phyloP scores from a whole-genome alignment of 305 asterid species.

The Solanum hybrid region DNA sequence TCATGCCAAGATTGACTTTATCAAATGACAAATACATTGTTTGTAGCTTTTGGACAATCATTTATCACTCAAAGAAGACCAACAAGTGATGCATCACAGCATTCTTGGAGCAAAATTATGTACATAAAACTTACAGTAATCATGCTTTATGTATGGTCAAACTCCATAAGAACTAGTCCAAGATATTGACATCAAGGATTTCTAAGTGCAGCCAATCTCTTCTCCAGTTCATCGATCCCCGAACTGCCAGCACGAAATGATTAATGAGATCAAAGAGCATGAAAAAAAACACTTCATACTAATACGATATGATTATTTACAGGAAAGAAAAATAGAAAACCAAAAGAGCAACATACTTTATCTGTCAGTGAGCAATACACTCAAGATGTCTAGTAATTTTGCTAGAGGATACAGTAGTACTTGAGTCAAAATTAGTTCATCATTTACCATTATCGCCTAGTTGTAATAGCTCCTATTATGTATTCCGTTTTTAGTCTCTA shows the following conservation, averaged over 20 bases:
- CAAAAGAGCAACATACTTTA: neutral
- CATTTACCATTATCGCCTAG: neutral
- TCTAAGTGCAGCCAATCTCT: constrained; percentile 10
- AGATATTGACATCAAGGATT: constrained; percentile 30
- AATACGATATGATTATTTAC: neutral
- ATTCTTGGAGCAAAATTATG: neutral
- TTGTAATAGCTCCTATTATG: neutral
- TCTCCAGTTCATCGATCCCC: constrained; percentile 39
- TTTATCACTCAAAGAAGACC: neutral
- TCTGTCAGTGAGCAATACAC: neutral
- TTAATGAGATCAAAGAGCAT: neutral
- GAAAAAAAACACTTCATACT: neutral
- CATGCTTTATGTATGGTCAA: neutral
- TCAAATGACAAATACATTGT: neutral
- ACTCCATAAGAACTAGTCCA: neutral
- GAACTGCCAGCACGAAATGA: constrained; percentile 25
- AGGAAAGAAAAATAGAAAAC: neutral
- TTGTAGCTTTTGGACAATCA: neutral
- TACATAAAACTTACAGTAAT: neutral
- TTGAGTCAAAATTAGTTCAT: neutral
- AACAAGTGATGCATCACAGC: neutral
- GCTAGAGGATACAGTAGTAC: neutral
- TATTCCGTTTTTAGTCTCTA: neutral
- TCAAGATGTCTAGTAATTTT: no score
- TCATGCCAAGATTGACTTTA: neutral